Base-by-base conservation (phyloP, 2,329 filamentous ascomycete genomes). In the Colletotrichum salicis region DNA sequence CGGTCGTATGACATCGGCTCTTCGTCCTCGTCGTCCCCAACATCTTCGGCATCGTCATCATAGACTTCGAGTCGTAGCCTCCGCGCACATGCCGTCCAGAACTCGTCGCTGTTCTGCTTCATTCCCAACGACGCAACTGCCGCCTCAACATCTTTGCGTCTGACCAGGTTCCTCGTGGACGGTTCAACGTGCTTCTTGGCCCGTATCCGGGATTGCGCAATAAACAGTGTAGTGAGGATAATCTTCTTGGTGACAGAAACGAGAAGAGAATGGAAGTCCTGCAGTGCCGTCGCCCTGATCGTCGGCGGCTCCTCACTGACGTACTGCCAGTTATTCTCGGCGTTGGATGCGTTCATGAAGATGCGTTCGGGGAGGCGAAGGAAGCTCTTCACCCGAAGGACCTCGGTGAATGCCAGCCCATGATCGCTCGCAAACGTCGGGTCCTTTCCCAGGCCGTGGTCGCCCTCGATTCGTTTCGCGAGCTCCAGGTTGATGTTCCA, bases 241-340 rank as follows among this genome's bases (percentile, higher is more conserved):
- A 97, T 82, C 13, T 93, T 87, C 70, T 89, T 89, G 0, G 93
- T 95, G 15, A 96, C 75, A 64, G 88, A 92, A 1, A 93, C 79
- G 0, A 88, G 85, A 2, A 97, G 80, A 10, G 88, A 88, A 76
- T 95, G 87, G 56, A 97, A 92, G 75, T 96, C 94, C 5, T 89
- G 86, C n/a, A 97, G 86, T 0, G 93, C 91, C 1, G 93, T 95
- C 7, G 91, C 88, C 75, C 92, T 91, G 27, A 97, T 89, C 0
- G 92, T 90, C 0, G 95, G 95, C 3, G 84, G 84, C 67, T 89
- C 86, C n/a, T 87, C 86, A 24, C 87, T 86, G 8, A 93, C 76
- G 51, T 84, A 85, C 41, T 83, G 84, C 94, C 93, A 97, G 78
- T 94, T 95, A 67, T 89, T 86, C 65, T 90, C 88, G 13, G 85